Evolutionary conservation across 148 eudicot species (phyloP).

Genomic region (Drosera capensis): DNA sequence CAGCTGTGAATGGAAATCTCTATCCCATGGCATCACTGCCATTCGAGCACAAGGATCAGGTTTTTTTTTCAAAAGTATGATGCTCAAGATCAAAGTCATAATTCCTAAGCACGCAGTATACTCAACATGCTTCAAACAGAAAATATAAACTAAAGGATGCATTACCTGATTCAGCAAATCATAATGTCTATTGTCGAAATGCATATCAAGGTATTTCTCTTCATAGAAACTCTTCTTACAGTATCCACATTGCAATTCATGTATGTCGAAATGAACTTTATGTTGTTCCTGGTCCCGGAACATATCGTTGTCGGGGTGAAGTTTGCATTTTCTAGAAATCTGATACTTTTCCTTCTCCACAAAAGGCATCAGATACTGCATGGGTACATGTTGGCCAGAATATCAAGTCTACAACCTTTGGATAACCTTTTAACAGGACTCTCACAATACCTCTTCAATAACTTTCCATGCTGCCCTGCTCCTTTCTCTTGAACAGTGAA

Average conservation of each 20-base stretch:
- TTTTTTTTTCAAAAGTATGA: no score
- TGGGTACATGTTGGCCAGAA: background rate
- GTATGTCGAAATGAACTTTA: constrained; percentile 57
- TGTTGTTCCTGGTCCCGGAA: constrained; percentile 81
- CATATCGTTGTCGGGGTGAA: constrained; percentile 75
- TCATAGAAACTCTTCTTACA: constrained; percentile 75
- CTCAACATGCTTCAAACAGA: no score
- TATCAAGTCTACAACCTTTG: background rate
- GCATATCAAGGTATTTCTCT: constrained; percentile 71
- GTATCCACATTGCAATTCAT: constrained; percentile 88
- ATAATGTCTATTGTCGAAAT: constrained; percentile 68
- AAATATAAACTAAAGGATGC: constrained; percentile 1
- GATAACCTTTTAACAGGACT: background rate
- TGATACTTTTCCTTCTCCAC: constrained; percentile 66
- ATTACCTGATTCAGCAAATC: constrained; percentile 65
- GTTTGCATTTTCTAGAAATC: constrained; percentile 44
- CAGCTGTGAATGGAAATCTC: no score
- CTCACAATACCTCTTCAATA: background rate
- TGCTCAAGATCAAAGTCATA: no score
- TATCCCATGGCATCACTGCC: no score
- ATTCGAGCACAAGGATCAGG: no score
- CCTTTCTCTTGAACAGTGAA: constrained; percentile 1
- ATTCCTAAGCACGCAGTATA: no score
- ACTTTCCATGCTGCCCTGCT: constrained; percentile 1
- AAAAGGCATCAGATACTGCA: constrained; percentile 87